These are phyloP conservation scores for Nevesoporus exiguus DNA, from an alignment of 768 basidiomycete genomes.

Conservation along the genomic window DNA sequence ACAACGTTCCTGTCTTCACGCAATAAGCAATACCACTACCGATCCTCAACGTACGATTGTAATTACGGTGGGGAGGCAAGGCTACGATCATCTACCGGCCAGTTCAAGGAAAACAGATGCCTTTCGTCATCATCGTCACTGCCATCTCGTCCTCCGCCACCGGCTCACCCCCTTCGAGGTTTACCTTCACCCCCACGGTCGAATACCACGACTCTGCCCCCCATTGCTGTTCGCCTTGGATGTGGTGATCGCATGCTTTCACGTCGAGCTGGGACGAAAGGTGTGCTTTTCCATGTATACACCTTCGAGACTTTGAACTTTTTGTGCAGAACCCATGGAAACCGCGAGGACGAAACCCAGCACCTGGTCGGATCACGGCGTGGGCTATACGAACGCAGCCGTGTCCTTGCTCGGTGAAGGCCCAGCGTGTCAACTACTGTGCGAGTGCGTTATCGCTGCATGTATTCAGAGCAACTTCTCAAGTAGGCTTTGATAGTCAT, in stretches of 20 bases:
- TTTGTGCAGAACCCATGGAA: not conserved
- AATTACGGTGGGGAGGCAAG: not conserved
- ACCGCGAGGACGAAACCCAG: constrained; percentile 7
- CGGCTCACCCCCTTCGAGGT: not conserved
- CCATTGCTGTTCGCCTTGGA: constrained; percentile 6
- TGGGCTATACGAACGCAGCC: constrained; percentile 10
- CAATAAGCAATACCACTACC: not conserved
- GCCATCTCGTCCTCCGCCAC: not conserved
- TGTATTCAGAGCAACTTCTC: not conserved
- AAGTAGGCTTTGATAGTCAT: not conserved
- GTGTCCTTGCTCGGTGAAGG: constrained; percentile 5
- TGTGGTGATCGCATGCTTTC: constrained; percentile 13
- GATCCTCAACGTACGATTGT: not conserved
- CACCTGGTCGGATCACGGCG: constrained; percentile 17
- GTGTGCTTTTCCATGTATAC: not conserved
- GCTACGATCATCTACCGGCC: not conserved
- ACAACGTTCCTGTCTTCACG: not conserved
- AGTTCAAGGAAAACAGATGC: not conserved
- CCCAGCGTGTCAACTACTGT: not conserved
- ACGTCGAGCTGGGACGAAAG: not conserved
- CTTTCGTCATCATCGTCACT: not conserved
- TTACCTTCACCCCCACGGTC: not conserved
- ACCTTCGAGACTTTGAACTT: not conserved
- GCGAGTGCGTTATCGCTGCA: constrained; percentile 2
- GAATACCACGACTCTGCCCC: not conserved